These are phyloP conservation scores for Stentor roeselii DNA, from an alignment of 73 alveolate genomes.

Conservation along the genomic window DNA sequence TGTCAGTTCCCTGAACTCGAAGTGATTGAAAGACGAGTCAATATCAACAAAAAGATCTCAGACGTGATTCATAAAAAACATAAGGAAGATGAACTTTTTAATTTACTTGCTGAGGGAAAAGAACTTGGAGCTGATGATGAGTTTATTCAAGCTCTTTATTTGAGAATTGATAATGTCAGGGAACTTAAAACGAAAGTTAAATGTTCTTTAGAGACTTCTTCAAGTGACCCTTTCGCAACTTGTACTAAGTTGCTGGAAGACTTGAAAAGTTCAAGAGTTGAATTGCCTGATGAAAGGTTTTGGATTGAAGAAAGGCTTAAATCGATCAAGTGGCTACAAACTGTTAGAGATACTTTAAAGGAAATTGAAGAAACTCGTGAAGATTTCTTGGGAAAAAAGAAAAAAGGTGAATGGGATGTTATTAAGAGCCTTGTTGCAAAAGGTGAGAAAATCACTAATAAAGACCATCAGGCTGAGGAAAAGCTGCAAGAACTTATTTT, in stretches of 20 bases:
- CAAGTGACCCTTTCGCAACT: neutral
- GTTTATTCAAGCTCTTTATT: slow-evolving; percentile 10
- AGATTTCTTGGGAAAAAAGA: neutral
- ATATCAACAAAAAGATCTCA: neutral
- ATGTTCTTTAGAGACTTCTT: neutral
- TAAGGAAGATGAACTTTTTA: slow-evolving; percentile 14
- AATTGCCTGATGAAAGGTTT: neutral
- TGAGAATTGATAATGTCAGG: neutral
- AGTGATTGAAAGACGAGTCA: neutral
- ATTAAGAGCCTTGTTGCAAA: neutral
- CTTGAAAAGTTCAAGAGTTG: neutral
- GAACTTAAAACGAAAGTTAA: slow-evolving; percentile 18
- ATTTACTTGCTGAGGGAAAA: neutral
- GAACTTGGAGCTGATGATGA: slow-evolving; percentile 17
- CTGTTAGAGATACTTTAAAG: neutral
- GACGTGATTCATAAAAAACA: slow-evolving; percentile 12
- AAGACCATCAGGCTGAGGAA: slow-evolving; percentile 8
- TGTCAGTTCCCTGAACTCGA: slow-evolving; percentile 23
- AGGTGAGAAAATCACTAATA: neutral
- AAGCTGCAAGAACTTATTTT: neutral
- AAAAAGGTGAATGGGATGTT: slow-evolving; percentile 1
- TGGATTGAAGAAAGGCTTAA: neutral
- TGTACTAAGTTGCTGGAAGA: slow-evolving; percentile 13
- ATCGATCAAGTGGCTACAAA: neutral
- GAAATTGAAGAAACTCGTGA: slow-evolving; percentile 19